Conservation (phyloP, 139 green algal species). For the Chlamydomonas incerta region DNA sequence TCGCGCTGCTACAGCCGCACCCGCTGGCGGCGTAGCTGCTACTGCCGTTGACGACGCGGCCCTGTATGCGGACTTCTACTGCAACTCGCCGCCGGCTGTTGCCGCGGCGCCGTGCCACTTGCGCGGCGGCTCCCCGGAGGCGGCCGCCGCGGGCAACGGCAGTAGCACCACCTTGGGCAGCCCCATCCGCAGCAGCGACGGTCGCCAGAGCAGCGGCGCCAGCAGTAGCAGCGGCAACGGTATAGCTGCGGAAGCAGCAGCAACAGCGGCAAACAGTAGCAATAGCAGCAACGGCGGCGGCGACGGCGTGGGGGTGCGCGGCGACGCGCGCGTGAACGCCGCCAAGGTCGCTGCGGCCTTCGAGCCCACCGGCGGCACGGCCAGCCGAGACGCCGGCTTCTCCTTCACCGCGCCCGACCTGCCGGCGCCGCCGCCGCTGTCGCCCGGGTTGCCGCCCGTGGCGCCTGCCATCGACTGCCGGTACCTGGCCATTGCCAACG, state of each 20-base stretch:
- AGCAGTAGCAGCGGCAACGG: neutral
- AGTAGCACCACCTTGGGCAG: neutral
- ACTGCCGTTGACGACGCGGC: neutral
- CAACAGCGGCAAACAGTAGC: too few relatives aligned
- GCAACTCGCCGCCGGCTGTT: conserved; percentile 7
- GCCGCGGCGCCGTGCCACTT: neutral
- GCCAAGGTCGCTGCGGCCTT: conserved; percentile 5
- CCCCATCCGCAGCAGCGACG: neutral
- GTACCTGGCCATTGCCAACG: conserved; percentile 34
- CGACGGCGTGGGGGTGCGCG: too few relatives aligned
- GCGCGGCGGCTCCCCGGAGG: too few relatives aligned
- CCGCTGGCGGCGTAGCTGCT: neutral
- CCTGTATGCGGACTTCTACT: conserved; percentile 25
- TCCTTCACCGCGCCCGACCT: conserved; percentile 3
- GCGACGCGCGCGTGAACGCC: neutral
- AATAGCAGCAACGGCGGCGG: too few relatives aligned
- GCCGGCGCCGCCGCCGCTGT: conserved; percentile 8
- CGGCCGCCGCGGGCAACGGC: too few relatives aligned
- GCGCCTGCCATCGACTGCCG: conserved; percentile 29
- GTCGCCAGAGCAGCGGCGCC: neutral
- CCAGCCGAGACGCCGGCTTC: conserved; percentile 7
- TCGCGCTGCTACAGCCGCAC: too few relatives aligned
- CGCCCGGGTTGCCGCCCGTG: neutral
- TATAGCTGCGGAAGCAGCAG: too few relatives aligned
- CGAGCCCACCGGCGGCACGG: conserved; percentile 17